Conservation (phyloP, 345 rosid genomes). For the Balakata baccata region DNA sequence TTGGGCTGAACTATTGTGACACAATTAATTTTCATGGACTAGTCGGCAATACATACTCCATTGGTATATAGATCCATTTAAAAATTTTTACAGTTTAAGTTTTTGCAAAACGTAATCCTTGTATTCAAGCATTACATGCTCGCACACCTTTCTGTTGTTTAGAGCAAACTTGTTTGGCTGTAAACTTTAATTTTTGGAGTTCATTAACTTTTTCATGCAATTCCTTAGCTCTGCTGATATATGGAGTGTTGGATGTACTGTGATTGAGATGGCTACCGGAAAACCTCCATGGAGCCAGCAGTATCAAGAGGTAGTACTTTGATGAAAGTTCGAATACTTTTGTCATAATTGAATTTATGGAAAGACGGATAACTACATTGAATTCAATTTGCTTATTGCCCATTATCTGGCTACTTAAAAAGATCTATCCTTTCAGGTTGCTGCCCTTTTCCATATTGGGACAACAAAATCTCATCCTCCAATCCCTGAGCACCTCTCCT, state of each 20-base stretch:
- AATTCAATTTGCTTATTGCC: background rate
- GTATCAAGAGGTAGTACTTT: conserved; percentile 33
- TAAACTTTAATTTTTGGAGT: conserved; percentile 4
- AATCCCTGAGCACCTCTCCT: conserved; percentile 33
- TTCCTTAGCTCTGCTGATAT: conserved; percentile 34
- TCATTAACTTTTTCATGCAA: conserved; percentile 22
- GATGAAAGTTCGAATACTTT: conserved; percentile 14
- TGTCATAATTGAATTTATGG: conserved; percentile 7
- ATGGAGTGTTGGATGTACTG: conserved; percentile 38
- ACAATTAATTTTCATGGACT: too few species aligned
- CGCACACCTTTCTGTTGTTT: background rate
- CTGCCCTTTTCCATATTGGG: conserved; percentile 37
- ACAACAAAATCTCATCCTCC: conserved; percentile 37
- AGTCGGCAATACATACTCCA: background rate
- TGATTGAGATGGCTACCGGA: conserved; percentile 38
- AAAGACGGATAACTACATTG: background rate
- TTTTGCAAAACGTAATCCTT: background rate
- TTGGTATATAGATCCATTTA: background rate
- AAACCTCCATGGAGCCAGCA: conserved; percentile 40
- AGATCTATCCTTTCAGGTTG: conserved; percentile 24
- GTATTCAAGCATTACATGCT: background rate
- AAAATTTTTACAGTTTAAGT: background rate
- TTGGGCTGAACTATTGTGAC: too few species aligned
- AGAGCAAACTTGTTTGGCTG: conserved; percentile 1
- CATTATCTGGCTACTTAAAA: background rate